phyloP scores from a whole-genome alignment of 345 rosid species.

The Citrus mangshanensis region DNA sequence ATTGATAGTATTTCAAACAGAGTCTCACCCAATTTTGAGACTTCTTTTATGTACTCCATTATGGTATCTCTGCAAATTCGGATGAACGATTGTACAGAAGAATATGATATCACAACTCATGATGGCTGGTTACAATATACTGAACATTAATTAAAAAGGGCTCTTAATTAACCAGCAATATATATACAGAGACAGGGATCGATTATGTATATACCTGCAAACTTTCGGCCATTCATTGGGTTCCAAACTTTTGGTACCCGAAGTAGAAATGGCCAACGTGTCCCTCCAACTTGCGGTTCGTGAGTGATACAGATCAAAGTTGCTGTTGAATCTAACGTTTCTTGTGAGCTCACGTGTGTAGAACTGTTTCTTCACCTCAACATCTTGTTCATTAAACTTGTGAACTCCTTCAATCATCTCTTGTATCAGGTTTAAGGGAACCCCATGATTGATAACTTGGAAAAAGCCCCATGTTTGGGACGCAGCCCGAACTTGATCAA shows the following conservation, averaged over 20 bases:
- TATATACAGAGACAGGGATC: background rate
- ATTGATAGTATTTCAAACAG: background rate
- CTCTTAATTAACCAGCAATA: too few relatives aligned
- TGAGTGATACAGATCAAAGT: conserved; percentile 15
- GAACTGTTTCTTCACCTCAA: conserved; percentile 15
- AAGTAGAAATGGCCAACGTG: background rate
- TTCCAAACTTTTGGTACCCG: background rate
- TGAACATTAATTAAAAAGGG: too few relatives aligned
- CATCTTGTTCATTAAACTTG: conserved; percentile 15
- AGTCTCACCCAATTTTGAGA: background rate
- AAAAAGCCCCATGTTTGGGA: conserved; percentile 41
- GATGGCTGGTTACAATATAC: too few relatives aligned
- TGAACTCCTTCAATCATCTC: conserved; percentile 10
- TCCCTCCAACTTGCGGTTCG: conserved; percentile 31
- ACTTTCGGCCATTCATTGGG: background rate
- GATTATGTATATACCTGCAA: background rate
- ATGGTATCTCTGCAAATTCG: background rate
- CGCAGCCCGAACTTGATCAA: conserved; percentile 28
- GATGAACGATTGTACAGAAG: background rate
- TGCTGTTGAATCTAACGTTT: conserved; percentile 13
- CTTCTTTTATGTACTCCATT: background rate
- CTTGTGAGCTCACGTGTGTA: background rate
- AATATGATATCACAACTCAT: too few relatives aligned
- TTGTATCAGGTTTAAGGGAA: conserved; percentile 15
- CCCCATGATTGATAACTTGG: conserved; percentile 47